Evolutionary conservation across 1,284 basidiomycete genomes (phyloP).

Genomic region (Pseudomicrostroma phylloplanum): DNA sequence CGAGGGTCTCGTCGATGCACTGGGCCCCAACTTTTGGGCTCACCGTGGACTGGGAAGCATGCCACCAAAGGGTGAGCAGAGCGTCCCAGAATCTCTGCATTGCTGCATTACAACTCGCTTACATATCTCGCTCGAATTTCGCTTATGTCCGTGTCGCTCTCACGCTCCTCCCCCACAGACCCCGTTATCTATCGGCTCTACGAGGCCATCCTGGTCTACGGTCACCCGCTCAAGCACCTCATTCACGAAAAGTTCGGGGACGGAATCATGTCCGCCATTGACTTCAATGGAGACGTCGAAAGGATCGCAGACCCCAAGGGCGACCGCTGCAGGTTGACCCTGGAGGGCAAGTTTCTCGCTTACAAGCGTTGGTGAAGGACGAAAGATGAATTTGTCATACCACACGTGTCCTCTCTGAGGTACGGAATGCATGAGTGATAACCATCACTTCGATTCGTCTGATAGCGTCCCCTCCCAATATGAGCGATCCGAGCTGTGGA

Average conservation of each 20-base stretch:
- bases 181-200: conserved; percentile 25
- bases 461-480: no score
- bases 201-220: conserved; percentile 40
- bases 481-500: no score
- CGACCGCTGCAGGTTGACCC: conserved; percentile 43
- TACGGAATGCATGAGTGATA: no score
- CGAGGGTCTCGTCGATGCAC: conserved; percentile 21
- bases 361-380: conserved; percentile 6
- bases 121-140: neutral
- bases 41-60: conserved; percentile 32
- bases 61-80: conserved; percentile 29
- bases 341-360: conserved; percentile 30
- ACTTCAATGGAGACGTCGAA: conserved; percentile 43
- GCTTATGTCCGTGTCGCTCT: no score
- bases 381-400: no score
- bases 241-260: conserved; percentile 46
- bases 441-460: no score
- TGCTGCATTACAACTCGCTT: neutral
- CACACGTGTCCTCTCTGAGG: no score
- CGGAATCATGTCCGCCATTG: conserved; percentile 45
- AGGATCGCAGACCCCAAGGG: conserved; percentile 32
- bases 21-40: conserved; percentile 36
- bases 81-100: neutral
- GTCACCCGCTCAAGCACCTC: conserved; percentile 36
- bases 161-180: conserved; percentile 14